Percentiles rank a stretch among this genome's conserved stretches.
Conservation (phyloP, 495 filamentous ascomycete genomes). For the Penicillium flavigenum region DNA sequence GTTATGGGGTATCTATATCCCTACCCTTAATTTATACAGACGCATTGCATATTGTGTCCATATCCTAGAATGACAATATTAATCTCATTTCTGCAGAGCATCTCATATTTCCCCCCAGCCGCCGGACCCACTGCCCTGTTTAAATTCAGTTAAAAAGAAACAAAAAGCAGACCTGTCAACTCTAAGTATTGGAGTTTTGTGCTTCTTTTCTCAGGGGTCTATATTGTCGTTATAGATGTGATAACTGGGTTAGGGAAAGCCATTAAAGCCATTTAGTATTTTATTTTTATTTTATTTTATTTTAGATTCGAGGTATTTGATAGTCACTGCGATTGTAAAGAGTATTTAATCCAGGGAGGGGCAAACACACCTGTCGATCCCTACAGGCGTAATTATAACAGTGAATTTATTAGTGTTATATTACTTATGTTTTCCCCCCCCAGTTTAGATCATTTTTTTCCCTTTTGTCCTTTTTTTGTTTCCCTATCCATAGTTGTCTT, state of each 20-base stretch:
- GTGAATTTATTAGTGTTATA: neutral
- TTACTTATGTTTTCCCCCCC: slow-evolving; percentile 5
- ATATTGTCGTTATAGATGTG: slow-evolving; percentile 2
- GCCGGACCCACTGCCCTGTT: slow-evolving; percentile 10
- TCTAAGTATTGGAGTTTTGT: slow-evolving; percentile 1
- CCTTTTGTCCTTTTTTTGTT: slow-evolving; percentile 15
- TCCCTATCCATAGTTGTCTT: slow-evolving; percentile 7
- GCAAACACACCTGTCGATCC: slow-evolving; percentile 32
- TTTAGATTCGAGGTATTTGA: neutral
- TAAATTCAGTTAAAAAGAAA: slow-evolving; percentile 5
- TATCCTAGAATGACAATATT: neutral
- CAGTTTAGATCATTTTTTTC: slow-evolving; percentile 13
- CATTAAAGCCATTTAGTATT: neutral
- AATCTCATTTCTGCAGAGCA: slow-evolving; percentile 5
- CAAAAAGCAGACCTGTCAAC: slow-evolving; percentile 29
- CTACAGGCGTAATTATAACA: slow-evolving; percentile 21
- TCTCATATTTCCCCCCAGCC: slow-evolving; percentile 9
- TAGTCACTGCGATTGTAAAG: neutral
- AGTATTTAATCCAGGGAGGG: slow-evolving; percentile 23
- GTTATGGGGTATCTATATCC: neutral
- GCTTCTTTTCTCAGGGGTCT: neutral
- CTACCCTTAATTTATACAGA: neutral
- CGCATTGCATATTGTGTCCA: no score
- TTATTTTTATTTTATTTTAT: neutral
- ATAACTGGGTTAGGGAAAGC: neutral